Evolutionary conservation across 805 yeast genomes (phyloP).

Genomic region (Barnettozyma sucrosica): DNA sequence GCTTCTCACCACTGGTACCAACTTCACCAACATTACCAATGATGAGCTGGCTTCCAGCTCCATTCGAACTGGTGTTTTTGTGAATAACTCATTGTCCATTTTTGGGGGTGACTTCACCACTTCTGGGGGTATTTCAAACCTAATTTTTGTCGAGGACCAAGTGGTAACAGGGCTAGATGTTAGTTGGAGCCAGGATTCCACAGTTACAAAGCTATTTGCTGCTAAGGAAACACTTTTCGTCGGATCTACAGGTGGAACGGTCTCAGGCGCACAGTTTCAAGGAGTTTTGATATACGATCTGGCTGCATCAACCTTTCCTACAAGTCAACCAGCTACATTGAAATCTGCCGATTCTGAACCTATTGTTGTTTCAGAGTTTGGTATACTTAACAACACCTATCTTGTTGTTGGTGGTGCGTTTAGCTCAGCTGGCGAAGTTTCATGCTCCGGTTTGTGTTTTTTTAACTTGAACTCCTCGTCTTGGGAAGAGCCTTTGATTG

Average conservation of each 20-base stretch:
- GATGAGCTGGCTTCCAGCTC: slow-evolving; percentile 15
- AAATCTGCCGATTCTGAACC: slow-evolving; percentile 20
- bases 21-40: slow-evolving; percentile 18
- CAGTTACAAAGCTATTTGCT: slow-evolving; percentile 17
- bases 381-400: slow-evolving; percentile 29
- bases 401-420: slow-evolving; percentile 75
- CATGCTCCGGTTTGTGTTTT: slow-evolving; percentile 62
- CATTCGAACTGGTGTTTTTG: slow-evolving; percentile 32
- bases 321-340: slow-evolving; percentile 13
- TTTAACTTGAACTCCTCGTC: slow-evolving; percentile 48
- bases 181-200: slow-evolving; percentile 19
- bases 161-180: slow-evolving; percentile 26
- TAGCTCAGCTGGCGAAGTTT: slow-evolving; percentile 46
- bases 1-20: slow-evolving; percentile 9
- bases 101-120: slow-evolving; percentile 54
- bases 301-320: slow-evolving; percentile 23
- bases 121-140: slow-evolving; percentile 19
- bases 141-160: slow-evolving; percentile 24
- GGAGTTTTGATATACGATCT: slow-evolving; percentile 54
- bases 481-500: slow-evolving; percentile 41
- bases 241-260: slow-evolving; percentile 37
- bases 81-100: slow-evolving; percentile 44
- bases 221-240: slow-evolving; percentile 32
- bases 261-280: slow-evolving; percentile 20
- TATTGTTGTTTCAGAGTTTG: slow-evolving; percentile 35